Percentiles rank a stretch among this genome's conserved stretches.
phyloP scores from a whole-genome alignment of 2,329 filamentous ascomycete genomes.

The Cladophialophora carrionii region DNA sequence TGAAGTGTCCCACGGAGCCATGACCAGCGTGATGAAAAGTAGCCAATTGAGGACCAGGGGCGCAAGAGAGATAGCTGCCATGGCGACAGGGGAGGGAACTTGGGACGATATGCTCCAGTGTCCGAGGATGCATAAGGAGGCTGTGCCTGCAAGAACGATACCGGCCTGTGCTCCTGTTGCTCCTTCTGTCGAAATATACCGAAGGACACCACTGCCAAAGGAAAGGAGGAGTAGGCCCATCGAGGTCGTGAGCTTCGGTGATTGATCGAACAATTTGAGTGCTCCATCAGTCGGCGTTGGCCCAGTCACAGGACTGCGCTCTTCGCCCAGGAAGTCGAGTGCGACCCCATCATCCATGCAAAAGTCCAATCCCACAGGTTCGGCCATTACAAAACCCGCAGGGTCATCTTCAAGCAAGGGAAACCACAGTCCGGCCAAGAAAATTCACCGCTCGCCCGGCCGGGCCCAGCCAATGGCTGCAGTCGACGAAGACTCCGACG shows the following conservation, averaged over 20 bases:
- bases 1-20: not conserved
- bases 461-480: not conserved
- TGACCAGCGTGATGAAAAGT: constrained; percentile 15
- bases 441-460: not conserved
- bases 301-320: not conserved
- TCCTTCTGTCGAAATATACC: not conserved
- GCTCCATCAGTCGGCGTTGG: not conserved
- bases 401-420: not conserved
- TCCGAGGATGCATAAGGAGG: constrained; percentile 20
- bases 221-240: not conserved
- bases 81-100: constrained; percentile 17
- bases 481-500: not conserved
- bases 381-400: not conserved
- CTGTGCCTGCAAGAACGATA: not conserved
- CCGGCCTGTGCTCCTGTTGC: not conserved
- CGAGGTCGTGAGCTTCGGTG: not conserved
- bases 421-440: not conserved
- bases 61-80: constrained; percentile 11
- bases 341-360: not conserved
- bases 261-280: not conserved
- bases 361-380: not conserved
- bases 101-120: constrained; percentile 28
- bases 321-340: not conserved
- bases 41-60: constrained; percentile 8
- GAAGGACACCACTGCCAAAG: not conserved